phyloP scores from a whole-genome alignment of 2,329 filamentous ascomycete genomes.

The Chaetothyriales sp. region DNA sequence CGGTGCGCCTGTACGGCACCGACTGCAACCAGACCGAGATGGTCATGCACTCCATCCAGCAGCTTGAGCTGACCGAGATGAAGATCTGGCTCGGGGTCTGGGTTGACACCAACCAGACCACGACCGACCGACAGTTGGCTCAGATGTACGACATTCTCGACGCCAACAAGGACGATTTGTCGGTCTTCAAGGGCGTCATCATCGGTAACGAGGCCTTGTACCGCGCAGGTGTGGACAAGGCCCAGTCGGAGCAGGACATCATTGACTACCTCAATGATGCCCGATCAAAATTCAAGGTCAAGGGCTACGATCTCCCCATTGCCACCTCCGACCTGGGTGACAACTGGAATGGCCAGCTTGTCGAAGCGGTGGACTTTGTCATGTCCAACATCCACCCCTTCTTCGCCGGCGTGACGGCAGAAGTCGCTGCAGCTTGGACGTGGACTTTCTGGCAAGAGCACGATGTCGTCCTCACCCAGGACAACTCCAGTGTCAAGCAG shows the following conservation, averaged over 20 bases:
- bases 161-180: constrained; percentile 24
- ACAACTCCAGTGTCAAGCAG: constrained; percentile 46
- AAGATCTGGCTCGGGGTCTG: constrained; percentile 93
- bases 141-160: constrained; percentile 80
- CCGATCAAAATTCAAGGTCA: constrained; percentile 55
- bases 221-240: constrained; percentile 34
- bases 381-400: constrained; percentile 98
- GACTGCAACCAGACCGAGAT: constrained; percentile 97
- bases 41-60: constrained; percentile 68
- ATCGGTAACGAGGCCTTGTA: constrained; percentile 52
- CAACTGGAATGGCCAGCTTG: constrained; percentile 64
- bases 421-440: constrained; percentile 64
- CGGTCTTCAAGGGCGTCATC: constrained; percentile 47
- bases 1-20: constrained; percentile 78
- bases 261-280: constrained; percentile 53
- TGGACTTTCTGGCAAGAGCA: constrained; percentile 64
- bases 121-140: constrained; percentile 64
- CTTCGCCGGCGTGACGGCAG: constrained; percentile 64
- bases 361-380: constrained; percentile 62
- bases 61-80: constrained; percentile 56
- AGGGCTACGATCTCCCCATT: constrained; percentile 57
- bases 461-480: constrained; percentile 52
- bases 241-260: constrained; percentile 54
- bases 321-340: constrained; percentile 82
- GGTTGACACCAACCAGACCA: constrained; percentile 72